A percentile compares a stretch with the other conserved stretches of the same genome.
Conservation (phyloP, 1,284 basidiomycete species). For the Laetiporus sulphureus region DNA sequence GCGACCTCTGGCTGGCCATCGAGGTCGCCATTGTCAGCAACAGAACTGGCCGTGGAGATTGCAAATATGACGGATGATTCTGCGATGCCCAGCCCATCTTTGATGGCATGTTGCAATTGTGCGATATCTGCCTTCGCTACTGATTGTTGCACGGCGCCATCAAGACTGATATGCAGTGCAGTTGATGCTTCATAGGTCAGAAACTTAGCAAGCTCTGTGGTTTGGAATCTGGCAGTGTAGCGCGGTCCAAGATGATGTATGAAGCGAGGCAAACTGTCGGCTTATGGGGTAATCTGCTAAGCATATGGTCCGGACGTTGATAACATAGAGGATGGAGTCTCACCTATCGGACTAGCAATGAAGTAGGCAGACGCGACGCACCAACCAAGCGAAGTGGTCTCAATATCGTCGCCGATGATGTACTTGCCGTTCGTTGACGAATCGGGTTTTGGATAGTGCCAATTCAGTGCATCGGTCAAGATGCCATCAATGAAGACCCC, state of each 20-base stretch:
- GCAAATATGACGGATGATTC: slow-evolving; percentile 47
- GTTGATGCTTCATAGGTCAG: slow-evolving; percentile 75
- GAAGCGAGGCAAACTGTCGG: slow-evolving; percentile 59
- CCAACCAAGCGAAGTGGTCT: slow-evolving; percentile 48
- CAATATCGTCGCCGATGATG: slow-evolving; percentile 44
- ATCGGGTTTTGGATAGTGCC: slow-evolving; percentile 56
- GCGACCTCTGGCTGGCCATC: slow-evolving; percentile 21
- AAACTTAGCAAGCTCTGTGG: slow-evolving; percentile 53
- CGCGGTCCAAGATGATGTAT: slow-evolving; percentile 73
- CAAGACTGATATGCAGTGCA: slow-evolving; percentile 65
- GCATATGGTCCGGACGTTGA: background rate
- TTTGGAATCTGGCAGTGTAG: slow-evolving; percentile 68
- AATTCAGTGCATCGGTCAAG: slow-evolving; percentile 52
- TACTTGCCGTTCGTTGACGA: slow-evolving; percentile 38
- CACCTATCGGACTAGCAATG: slow-evolving; percentile 54
- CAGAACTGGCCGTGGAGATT: slow-evolving; percentile 32
- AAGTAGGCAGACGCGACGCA: slow-evolving; percentile 64
- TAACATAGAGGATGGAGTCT: slow-evolving; percentile 10
- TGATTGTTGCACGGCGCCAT: slow-evolving; percentile 20
- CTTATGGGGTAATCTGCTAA: slow-evolving; percentile 31
- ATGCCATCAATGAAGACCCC: slow-evolving; percentile 70
- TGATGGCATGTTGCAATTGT: slow-evolving; percentile 45
- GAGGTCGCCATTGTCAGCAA: slow-evolving; percentile 10
- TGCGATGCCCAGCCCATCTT: slow-evolving; percentile 41
- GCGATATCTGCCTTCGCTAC: slow-evolving; percentile 25